A percentile compares a stretch with the other conserved stretches of the same genome.
Conservation (phyloP, 441 rosid genomes). For the Dalechampia spathulata region DNA sequence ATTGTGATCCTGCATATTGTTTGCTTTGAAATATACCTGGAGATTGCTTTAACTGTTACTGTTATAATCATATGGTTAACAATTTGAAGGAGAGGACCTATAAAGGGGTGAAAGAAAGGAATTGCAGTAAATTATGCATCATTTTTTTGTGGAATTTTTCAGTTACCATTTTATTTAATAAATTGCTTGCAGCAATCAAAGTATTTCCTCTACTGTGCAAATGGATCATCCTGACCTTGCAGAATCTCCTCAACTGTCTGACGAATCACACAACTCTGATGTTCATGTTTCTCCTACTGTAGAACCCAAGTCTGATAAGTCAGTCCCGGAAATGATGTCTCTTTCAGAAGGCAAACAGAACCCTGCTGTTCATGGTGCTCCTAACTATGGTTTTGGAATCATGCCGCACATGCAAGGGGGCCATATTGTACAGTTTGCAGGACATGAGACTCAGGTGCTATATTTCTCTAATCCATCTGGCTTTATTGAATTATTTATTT, state of each 20-base stretch:
- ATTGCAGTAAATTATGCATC: not conserved
- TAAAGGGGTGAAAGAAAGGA: not conserved
- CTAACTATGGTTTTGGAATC: constrained; percentile 45
- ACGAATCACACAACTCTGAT: constrained; percentile 26
- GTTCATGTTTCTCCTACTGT: constrained; percentile 14
- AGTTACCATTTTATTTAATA: not conserved
- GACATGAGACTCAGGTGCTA: constrained; percentile 42
- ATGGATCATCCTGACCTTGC: constrained; percentile 36
- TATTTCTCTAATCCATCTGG: constrained; percentile 29
- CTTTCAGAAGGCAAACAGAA: constrained; percentile 43
- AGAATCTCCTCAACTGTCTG: constrained; percentile 31
- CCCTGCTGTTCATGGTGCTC: constrained; percentile 40
- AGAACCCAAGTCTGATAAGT: constrained; percentile 26
- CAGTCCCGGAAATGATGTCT: constrained; percentile 30
- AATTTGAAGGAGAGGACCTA: no score
- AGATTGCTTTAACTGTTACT: no score
- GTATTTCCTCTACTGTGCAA: constrained; percentile 25
- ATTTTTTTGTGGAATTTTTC: not conserved
- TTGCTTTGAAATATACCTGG: no score
- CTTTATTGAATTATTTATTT: not conserved
- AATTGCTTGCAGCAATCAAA: constrained; percentile 29
- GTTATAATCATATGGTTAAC: no score
- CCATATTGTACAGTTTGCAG: constrained; percentile 41
- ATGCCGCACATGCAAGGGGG: constrained; percentile 41
- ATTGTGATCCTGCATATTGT: no score